These are phyloP conservation scores for Lantana camara DNA, from an alignment of 257 asterid species.

Conservation along the genomic window DNA sequence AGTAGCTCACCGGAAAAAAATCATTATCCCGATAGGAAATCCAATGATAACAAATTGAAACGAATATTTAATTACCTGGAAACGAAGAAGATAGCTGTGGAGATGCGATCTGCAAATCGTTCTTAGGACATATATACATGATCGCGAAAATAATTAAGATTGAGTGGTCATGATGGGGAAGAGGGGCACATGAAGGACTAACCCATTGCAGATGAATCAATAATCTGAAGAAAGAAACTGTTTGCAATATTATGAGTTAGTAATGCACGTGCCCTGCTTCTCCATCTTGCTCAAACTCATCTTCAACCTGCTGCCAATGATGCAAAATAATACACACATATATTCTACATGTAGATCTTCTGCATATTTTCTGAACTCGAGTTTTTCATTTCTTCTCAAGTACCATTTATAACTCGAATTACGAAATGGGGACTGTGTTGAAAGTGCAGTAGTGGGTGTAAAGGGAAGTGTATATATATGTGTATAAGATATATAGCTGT, in stretches of 20 bases:
- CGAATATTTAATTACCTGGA: slow-evolving; percentile 15
- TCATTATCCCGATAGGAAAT: no score
- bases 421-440: slow-evolving; percentile 23
- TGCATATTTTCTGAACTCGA: neutral
- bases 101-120: neutral
- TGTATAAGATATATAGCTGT: no score
- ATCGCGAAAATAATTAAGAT: slow-evolving; percentile 23
- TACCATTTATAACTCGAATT: slow-evolving; percentile 44
- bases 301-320: slow-evolving; percentile 34
- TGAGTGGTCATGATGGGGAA: slow-evolving; percentile 66
- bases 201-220: slow-evolving; percentile 28
- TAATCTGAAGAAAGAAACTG: neutral
- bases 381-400: slow-evolving; percentile 27
- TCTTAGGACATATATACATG: no score
- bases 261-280: slow-evolving; percentile 99
- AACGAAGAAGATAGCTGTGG: neutral
- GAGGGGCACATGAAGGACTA: slow-evolving; percentile 69
- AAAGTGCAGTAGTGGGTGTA: slow-evolving; percentile 34
- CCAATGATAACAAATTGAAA: no score
- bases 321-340: neutral
- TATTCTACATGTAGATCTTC: slow-evolving; percentile 17
- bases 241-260: slow-evolving; percentile 43
- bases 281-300: slow-evolving; percentile 88
- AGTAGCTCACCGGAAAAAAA: no score
- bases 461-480: slow-evolving; percentile 10